phyloP scores from a whole-genome alignment of 306 rosid species.

The Prosopis cineraria region DNA sequence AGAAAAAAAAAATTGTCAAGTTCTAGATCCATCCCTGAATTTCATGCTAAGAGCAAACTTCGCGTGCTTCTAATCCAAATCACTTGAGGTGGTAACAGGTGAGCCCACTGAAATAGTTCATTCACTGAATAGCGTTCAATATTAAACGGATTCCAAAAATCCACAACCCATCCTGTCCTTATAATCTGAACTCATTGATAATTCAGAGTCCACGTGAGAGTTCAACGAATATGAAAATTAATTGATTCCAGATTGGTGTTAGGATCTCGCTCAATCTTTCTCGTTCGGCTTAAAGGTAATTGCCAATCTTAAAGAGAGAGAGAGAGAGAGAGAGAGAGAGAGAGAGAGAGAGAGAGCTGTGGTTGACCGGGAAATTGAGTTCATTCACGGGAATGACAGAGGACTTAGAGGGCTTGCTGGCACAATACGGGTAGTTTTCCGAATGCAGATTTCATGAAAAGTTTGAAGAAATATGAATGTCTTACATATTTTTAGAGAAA shows the following conservation, averaged over 20 bases:
- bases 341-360: background rate
- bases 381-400: background rate
- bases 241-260: too few species aligned
- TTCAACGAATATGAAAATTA: too few species aligned
- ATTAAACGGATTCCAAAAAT: background rate
- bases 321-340: too few species aligned
- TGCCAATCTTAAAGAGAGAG: background rate
- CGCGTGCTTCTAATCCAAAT: too few species aligned
- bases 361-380: background rate
- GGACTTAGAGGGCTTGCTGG: background rate
- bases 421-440: background rate
- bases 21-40: too few species aligned
- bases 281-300: background rate
- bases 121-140: background rate
- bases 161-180: background rate
- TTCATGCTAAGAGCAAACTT: too few species aligned
- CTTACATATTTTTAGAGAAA: too few species aligned
- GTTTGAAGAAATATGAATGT: too few species aligned
- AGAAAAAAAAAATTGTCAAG: background rate
- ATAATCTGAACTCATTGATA: background rate
- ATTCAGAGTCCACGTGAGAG: background rate
- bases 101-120: too few species aligned
- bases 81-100: too few species aligned
- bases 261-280: too few species aligned
- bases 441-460: background rate